Evolutionary conservation across 768 basidiomycete species (phyloP).

Genomic region (Tulasnella sp.): DNA sequence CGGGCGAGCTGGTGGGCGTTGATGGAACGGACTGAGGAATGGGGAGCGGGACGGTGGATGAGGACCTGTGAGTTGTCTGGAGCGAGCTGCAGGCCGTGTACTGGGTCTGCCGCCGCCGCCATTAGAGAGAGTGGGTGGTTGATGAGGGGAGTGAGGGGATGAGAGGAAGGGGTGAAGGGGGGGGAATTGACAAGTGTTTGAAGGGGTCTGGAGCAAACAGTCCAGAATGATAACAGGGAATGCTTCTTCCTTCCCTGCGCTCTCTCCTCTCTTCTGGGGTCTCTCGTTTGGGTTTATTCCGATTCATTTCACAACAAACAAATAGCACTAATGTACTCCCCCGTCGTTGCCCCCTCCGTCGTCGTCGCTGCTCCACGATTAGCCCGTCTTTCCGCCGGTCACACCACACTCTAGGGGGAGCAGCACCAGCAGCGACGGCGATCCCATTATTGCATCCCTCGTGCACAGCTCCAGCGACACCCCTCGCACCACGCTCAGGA

Average conservation of each 20-base stretch:
- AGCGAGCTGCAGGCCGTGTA: conserved; percentile 21
- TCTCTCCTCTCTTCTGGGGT: background rate
- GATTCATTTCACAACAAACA: conserved; percentile 2
- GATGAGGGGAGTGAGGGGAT: background rate
- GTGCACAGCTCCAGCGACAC: background rate
- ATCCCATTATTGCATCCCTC: background rate
- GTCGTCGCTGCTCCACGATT: too few species aligned
- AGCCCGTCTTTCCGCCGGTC: background rate
- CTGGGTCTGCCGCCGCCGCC: background rate
- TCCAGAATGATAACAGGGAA: background rate
- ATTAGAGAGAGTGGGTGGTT: background rate
- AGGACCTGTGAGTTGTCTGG: conserved; percentile 28
- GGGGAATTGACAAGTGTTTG: background rate
- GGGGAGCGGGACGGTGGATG: conserved; percentile 39
- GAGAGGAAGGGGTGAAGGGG: background rate
- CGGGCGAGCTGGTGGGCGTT: conserved; percentile 50
- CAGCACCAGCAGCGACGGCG: background rate
- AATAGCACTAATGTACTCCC: background rate
- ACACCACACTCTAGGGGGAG: background rate
- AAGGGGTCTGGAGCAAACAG: conserved; percentile 2
- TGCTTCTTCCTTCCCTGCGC: background rate
- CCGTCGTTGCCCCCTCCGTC: background rate
- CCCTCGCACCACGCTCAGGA: conserved; percentile 2
- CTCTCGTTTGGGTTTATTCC: background rate
- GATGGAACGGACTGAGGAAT: conserved; percentile 44